Evolutionary conservation across 2,329 filamentous ascomycete genomes (phyloP), one percentile per base, ranked within the genome.

Genomic region (Talaromyces sp.): DNA sequence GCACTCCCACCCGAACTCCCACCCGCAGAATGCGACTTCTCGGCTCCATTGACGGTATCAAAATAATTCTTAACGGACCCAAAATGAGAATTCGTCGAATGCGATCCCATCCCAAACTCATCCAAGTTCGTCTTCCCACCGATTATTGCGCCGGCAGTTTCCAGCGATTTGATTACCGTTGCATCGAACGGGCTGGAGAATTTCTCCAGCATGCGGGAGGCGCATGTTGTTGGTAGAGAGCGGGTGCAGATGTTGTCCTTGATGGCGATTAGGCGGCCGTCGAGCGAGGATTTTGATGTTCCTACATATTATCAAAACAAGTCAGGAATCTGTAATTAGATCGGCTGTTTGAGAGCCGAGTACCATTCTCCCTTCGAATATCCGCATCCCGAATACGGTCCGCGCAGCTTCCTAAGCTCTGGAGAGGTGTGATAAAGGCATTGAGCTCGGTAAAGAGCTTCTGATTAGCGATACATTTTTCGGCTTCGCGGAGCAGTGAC

Each of bases 1-100:
- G 95, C 95, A 76, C 93, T 97, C 19, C 95, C 95, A 49, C 95
- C 95, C 3, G 94, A 98, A 76, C 93, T 97, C 34, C 93, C 93
- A 43, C 93, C 93, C 0, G 91, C 89, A 0, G 92, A 95, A 29
- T 87, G 75, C 25, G 77, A 73, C 36, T 79, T 76, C 31, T 79
- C 75, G 54, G 74, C 76, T 7, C 79, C 81, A 67, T 85, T 88
- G 2, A 40, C 36, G 8, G 27, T 58, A 13, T 53, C 47, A 40
- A 63, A 59, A 25, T 15, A 63, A 34, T 38, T 66, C 61, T 76
- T 80, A 4, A 94, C 90, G 1, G 86, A 75, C 1, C 91, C 91
- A 71, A 89, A 87, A 63, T 83, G 79, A 0, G 92, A 93, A 72
- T 89, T 80, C 22, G 83, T 84, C 1, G 89, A 90, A 74, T 97